phyloP scores from a whole-genome alignment of 2,329 filamentous ascomycete species.

The Botrytis tulipae region DNA sequence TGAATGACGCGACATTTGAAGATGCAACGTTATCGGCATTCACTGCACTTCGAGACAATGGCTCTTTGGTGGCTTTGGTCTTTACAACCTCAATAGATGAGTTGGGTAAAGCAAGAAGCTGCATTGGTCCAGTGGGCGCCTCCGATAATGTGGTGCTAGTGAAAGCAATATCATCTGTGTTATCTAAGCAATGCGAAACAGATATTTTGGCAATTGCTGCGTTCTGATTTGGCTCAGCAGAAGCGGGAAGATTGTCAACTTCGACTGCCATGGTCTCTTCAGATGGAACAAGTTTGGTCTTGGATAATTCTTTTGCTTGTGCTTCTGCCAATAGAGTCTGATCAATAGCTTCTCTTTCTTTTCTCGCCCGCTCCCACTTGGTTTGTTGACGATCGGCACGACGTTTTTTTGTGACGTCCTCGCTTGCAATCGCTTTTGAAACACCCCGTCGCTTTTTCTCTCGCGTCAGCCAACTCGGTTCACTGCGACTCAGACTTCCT shows the following conservation, averaged over 20 bases:
- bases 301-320: neutral
- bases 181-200: neutral
- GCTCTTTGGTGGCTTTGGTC: neutral
- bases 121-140: conserved; percentile 35
- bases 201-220: neutral
- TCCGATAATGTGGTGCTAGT: neutral
- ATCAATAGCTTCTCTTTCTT: conserved; percentile 81
- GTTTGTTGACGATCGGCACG: conserved; percentile 77
- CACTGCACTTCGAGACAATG: neutral
- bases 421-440: conserved; percentile 67
- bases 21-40: conserved; percentile 33
- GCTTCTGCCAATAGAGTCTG: conserved; percentile 60
- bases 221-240: neutral
- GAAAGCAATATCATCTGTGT: neutral
- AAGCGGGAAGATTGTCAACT: neutral
- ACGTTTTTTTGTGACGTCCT: conserved; percentile 73
- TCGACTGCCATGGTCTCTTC: neutral
- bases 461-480: conserved; percentile 86
- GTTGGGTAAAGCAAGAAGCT: conserved; percentile 55
- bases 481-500: conserved; percentile 86
- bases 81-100: conserved; percentile 4
- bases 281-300: neutral
- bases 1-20: conserved; percentile 23
- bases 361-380: conserved; percentile 89
- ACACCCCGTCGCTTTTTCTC: conserved; percentile 72